Percentiles rank a stretch among this genome's conserved stretches.
Evolutionary conservation across 495 filamentous ascomycete genomes (phyloP).

Genomic region (Jackrogersella minutella): DNA sequence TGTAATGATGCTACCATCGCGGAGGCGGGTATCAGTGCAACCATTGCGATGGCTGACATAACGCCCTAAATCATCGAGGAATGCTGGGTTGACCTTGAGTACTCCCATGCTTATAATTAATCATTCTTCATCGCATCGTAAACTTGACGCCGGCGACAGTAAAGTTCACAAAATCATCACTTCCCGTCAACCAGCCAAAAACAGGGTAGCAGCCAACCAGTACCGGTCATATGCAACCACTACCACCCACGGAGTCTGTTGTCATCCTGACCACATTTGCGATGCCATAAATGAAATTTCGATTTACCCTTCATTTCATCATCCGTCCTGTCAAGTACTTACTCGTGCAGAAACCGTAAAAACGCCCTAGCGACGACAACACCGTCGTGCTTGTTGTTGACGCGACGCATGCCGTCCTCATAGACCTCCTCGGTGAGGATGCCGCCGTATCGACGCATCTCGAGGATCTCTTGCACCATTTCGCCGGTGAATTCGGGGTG

Average conservation of each 20-base stretch:
- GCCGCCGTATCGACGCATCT: conserved; percentile 63
- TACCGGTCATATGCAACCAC: conserved; percentile 1
- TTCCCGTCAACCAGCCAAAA: background rate
- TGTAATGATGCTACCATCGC: background rate
- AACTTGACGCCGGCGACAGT: background rate
- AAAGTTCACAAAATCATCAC: background rate
- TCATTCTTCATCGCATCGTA: conserved; percentile 15
- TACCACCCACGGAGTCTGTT: no score
- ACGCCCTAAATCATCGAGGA: background rate
- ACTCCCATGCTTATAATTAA: background rate
- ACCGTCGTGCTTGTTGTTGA: conserved; percentile 76
- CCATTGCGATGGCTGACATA: background rate
- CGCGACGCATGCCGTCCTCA: conserved; percentile 71
- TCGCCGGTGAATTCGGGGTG: conserved; percentile 87
- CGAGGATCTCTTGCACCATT: conserved; percentile 76
- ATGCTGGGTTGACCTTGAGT: background rate
- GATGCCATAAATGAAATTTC: no score
- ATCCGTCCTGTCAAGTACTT: background rate
- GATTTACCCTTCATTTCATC: background rate
- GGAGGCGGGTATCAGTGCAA: background rate
- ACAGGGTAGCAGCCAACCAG: background rate
- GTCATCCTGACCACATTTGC: no score
- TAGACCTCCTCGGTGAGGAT: conserved; percentile 72
- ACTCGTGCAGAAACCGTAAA: conserved; percentile 75
- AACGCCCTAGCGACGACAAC: conserved; percentile 72